phyloP scores from a whole-genome alignment of 129 eudicot species.

The Arctium minus region DNA sequence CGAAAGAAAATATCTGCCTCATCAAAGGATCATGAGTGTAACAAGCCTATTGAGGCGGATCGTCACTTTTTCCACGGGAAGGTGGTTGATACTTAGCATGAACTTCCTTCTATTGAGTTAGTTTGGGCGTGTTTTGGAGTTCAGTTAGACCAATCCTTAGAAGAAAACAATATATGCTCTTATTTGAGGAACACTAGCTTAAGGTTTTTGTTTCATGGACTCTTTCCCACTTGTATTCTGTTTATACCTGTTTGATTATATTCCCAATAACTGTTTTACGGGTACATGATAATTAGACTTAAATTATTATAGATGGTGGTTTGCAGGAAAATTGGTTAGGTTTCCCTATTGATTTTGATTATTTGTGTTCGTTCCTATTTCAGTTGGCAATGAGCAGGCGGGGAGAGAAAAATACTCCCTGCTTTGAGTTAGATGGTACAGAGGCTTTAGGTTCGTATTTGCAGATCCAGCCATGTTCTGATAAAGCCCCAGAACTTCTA shows the following conservation, averaged over 20 bases:
- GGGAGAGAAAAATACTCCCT: slow-evolving; percentile 37
- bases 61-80: no score
- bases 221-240: background rate
- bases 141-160: no score
- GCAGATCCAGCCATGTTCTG: slow-evolving; percentile 53
- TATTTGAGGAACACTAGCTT: background rate
- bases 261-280: background rate
- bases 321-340: background rate
- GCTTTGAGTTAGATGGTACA: slow-evolving; percentile 73
- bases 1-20: no score
- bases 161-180: no score
- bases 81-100: no score
- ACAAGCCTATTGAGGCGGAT: no score
- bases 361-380: slow-evolving; percentile 10
- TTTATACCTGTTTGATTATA: background rate
- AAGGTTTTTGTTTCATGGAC: background rate
- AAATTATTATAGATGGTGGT: slow-evolving; percentile 11
- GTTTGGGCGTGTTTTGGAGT: no score
- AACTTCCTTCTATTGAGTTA: no score
- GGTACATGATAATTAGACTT: background rate
- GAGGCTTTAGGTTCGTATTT: slow-evolving; percentile 82
- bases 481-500: slow-evolving; percentile 57
- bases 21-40: no score
- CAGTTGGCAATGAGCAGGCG: slow-evolving; percentile 76
- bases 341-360: background rate